Percentiles rank a stretch among this genome's conserved stretches.
Evolutionary conservation across 2,329 filamentous ascomycete genomes (phyloP).

Genomic region (Aspergillus sp.): DNA sequence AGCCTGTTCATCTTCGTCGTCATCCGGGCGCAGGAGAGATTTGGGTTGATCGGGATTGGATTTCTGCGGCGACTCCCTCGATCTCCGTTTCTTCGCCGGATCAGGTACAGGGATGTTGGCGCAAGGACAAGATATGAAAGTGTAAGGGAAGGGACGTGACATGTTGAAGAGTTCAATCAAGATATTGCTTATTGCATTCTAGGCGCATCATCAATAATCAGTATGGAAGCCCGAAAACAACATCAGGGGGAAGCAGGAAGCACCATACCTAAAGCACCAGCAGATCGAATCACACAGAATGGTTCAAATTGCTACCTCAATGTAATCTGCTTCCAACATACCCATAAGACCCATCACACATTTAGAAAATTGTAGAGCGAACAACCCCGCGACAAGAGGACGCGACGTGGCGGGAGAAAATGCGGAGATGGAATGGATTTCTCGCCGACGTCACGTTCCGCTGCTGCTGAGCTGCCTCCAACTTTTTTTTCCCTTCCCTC

Average conservation of each 20-base stretch:
- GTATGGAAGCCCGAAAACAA: neutral
- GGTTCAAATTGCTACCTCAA: neutral
- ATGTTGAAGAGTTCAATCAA: conserved; percentile 34
- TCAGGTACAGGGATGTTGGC: conserved; percentile 51
- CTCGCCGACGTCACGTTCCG: conserved; percentile 8
- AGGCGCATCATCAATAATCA: neutral
- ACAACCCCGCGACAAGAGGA: neutral
- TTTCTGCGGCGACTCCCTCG: conserved; percentile 39
- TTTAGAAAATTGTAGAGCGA: neutral
- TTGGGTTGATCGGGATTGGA: conserved; percentile 28
- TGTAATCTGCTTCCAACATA: neutral
- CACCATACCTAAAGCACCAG: neutral
- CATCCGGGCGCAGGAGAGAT: conserved; percentile 35
- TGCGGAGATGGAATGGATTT: conserved; percentile 5
- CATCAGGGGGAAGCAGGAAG: neutral
- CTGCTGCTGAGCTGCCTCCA: neutral
- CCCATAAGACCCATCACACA: no score
- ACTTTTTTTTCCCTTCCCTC: conserved; percentile 2
- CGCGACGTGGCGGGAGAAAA: neutral
- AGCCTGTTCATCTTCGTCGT: conserved; percentile 72
- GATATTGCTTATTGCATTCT: neutral
- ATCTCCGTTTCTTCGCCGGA: conserved; percentile 41
- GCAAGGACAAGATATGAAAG: conserved; percentile 66
- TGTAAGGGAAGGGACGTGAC: conserved; percentile 63
- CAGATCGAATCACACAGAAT: neutral